These are phyloP conservation scores for Penicillium sp. DNA, from an alignment of 2,329 filamentous ascomycete genomes.

Conservation along the genomic window DNA sequence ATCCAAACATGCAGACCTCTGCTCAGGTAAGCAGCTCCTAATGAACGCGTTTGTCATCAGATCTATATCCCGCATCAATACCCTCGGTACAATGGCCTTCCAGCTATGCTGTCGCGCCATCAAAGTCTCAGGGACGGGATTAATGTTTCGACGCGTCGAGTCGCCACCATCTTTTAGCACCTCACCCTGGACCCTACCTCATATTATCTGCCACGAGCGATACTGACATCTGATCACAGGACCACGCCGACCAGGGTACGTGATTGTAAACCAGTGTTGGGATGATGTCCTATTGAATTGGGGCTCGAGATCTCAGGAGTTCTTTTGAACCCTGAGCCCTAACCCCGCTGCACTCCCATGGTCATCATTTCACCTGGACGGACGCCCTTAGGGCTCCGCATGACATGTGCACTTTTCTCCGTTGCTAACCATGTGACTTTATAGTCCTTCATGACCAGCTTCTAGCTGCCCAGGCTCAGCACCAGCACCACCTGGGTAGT, in stretches of 20 bases:
- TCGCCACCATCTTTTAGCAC: conserved; percentile 4
- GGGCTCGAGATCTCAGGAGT: background rate
- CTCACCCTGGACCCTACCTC: background rate
- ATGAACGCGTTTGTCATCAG: conserved; percentile 39
- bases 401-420: background rate
- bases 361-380: background rate
- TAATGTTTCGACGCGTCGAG: conserved; percentile 16
- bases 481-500: conserved; percentile 40
- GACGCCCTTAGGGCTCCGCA: background rate
- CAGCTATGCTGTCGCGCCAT: background rate
- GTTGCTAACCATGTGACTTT: conserved; percentile 11
- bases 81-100: background rate
- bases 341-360: background rate
- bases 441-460: conserved; percentile 62
- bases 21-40: conserved; percentile 52
- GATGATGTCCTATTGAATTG: background rate
- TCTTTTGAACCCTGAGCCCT: background rate
- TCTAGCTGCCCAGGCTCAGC: conserved; percentile 51
- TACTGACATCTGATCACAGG: conserved; percentile 29
- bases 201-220: background rate
- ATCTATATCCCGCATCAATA: conserved; percentile 15
- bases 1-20: conserved; percentile 47
- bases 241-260: conserved; percentile 47
- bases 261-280: conserved; percentile 7
- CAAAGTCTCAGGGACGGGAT: background rate